These are phyloP conservation scores for Mycena maculata DNA, from an alignment of 768 basidiomycete genomes.

Conservation along the genomic window DNA sequence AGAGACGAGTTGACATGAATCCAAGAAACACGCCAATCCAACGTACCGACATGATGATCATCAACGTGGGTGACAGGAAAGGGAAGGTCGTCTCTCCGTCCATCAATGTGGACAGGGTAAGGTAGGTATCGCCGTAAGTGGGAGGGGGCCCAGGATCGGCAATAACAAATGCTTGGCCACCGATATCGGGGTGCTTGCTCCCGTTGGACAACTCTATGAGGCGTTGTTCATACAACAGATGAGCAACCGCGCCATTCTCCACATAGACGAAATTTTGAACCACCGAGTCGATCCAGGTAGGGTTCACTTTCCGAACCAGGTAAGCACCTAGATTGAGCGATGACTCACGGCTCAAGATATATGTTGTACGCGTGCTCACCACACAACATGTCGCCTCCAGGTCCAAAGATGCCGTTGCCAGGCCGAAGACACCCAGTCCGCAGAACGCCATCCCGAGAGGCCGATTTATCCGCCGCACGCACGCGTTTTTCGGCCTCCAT, in stretches of 20 bases:
- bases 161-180: conserved; percentile 76
- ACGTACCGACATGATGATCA: conserved; percentile 67
- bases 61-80: conserved; percentile 65
- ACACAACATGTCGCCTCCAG: conserved; percentile 77
- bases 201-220: conserved; percentile 62
- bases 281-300: conserved; percentile 68
- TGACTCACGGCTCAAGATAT: too few relatives aligned
- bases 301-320: conserved; percentile 68
- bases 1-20: not conserved
- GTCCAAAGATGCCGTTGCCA: conserved; percentile 81
- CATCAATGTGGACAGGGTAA: conserved; percentile 63
- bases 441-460: conserved; percentile 48
- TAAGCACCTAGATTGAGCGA: conserved; percentile 53
- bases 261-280: conserved; percentile 78
- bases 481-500: conserved; percentile 64
- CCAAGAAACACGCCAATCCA: not conserved
- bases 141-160: conserved; percentile 73
- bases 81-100: conserved; percentile 69
- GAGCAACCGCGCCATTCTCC: conserved; percentile 80
- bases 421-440: conserved; percentile 84
- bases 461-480: conserved; percentile 39
- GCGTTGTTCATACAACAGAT: conserved; percentile 78
- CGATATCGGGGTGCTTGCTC: conserved; percentile 67
- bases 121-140: conserved; percentile 74
- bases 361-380: conserved; percentile 37